Evolutionary conservation across 75 land plant genomes (phyloP), one percentile per base, ranked within the genome.

Genomic region (Ceratopteris richardii): DNA sequence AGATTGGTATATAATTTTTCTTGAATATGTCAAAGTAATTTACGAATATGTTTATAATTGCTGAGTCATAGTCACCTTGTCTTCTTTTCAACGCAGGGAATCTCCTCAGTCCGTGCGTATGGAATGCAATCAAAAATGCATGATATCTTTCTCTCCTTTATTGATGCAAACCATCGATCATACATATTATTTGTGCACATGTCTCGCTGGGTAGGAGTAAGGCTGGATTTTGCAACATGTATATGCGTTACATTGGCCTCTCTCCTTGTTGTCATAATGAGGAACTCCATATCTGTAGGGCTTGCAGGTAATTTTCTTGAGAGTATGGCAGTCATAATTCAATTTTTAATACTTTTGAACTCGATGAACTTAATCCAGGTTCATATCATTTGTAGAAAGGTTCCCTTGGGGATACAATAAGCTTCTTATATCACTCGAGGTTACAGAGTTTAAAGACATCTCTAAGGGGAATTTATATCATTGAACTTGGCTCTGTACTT

Each of bases 111-210:
- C n/a, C 41, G 74, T 27, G 74, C 74, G 25, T 71, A 65, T 60
- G 68, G 63, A n/a, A 50, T 33, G 1, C 56, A 71, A 44, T 16
- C 57, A 29, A 42, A 27, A 28, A 63, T 71, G 62, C 66, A 63
- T 48, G 44, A 71, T 58, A 52, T 33, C 13, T 71, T 71, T 57
- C 2, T 57, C 1, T 61, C 33, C 14, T 51, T 71, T 47, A 51
- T 71, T 14, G 74, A 71, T 48, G 66, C 59, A 51, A 71, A 71
- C 54, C 66, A 71, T 52, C 68, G 66, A 14, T 60, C 74, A 30
- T 64, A 31, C 31, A 65, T 71, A 29, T 19, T 71, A 62, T 71
- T 63, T 31, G 68, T 57, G 37, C 74, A 71, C 43, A 6, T 68
- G 14, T 58, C 68, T 29, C 67, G 74, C 9, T 71, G 74, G 74